A percentile compares a stretch with the other conserved stretches of the same genome.
These are phyloP conservation scores for Melanomma pulvis-pyrius DNA, from an alignment of 495 filamentous ascomycete genomes.

Conservation along the genomic window DNA sequence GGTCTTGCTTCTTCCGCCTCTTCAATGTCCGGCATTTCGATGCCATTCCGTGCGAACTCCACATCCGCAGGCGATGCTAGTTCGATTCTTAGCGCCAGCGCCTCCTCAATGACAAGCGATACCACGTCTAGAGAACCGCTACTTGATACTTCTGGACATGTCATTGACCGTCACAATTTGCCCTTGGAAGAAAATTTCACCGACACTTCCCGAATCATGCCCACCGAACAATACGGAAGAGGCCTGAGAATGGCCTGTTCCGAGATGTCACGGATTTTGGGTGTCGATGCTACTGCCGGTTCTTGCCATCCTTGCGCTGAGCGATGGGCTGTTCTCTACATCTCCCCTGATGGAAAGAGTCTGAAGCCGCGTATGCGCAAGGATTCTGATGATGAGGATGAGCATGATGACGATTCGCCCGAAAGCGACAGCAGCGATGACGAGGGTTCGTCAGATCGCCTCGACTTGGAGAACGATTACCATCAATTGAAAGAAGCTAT, in stretches of 20 bases:
- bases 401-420: constrained; percentile 64
- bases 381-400: constrained; percentile 66
- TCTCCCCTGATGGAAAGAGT: constrained; percentile 68
- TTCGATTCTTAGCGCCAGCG: constrained; percentile 68
- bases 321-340: constrained; percentile 73
- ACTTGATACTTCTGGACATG: constrained; percentile 53
- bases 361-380: constrained; percentile 73
- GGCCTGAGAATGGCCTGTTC: constrained; percentile 59
- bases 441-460: constrained; percentile 62
- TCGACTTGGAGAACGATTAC: constrained; percentile 78
- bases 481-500: constrained; percentile 82
- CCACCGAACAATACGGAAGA: constrained; percentile 48
- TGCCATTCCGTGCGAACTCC: constrained; percentile 43
- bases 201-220: constrained; percentile 28
- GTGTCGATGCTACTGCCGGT: constrained; percentile 61
- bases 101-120: constrained; percentile 69
- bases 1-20: constrained; percentile 65
- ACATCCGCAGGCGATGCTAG: constrained; percentile 38
- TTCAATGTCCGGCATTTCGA: constrained; percentile 66
- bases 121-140: constrained; percentile 66
- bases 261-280: constrained; percentile 66
- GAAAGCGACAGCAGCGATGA: constrained; percentile 67
- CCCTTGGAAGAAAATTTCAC: constrained; percentile 22
- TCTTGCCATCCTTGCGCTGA: constrained; percentile 73
- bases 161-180: constrained; percentile 13